phyloP scores from a whole-genome alignment of 768 basidiomycete species.

The Crucibulum laeve region DNA sequence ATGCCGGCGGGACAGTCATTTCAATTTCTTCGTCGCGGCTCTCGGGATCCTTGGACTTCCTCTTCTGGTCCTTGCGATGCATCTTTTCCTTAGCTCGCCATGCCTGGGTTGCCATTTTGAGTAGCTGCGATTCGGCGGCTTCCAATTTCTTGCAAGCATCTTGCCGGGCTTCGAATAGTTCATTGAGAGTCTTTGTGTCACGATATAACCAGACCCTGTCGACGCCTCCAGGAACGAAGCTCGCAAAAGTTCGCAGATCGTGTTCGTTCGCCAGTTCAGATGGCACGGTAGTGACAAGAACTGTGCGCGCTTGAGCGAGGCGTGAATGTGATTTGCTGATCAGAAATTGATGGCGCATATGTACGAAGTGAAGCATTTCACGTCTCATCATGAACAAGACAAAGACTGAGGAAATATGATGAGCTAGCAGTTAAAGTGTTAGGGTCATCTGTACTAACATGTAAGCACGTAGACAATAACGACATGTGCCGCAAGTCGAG shows the following conservation, averaged over 20 bases:
- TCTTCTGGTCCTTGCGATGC: slow-evolving; percentile 25
- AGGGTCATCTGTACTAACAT: neutral
- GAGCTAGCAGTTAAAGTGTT: neutral
- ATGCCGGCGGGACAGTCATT: slow-evolving; percentile 18
- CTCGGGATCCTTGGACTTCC: slow-evolving; percentile 24
- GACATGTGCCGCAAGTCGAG: slow-evolving; percentile 54
- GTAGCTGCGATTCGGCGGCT: slow-evolving; percentile 45
- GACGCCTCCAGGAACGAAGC: slow-evolving; percentile 67
- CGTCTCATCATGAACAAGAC: slow-evolving; percentile 54
- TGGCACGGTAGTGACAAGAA: slow-evolving; percentile 63
- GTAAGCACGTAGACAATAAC: slow-evolving; percentile 32
- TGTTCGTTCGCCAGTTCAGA: slow-evolving; percentile 45
- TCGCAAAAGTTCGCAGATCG: slow-evolving; percentile 46
- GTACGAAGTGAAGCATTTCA: slow-evolving; percentile 54
- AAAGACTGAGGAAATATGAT: slow-evolving; percentile 35
- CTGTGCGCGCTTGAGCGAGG: slow-evolving; percentile 62
- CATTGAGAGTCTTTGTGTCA: slow-evolving; percentile 40
- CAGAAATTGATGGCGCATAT: slow-evolving; percentile 55
- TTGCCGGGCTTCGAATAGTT: slow-evolving; percentile 38
- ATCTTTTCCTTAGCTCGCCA: slow-evolving; percentile 35
- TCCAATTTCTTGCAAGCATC: slow-evolving; percentile 52
- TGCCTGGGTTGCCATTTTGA: slow-evolving; percentile 32
- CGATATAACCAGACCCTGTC: slow-evolving; percentile 67
- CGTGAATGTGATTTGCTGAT: slow-evolving; percentile 53
- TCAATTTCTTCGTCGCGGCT: slow-evolving; percentile 5